Percentiles rank a stretch among this genome's conserved stretches.
Evolutionary conservation across 2,329 filamentous ascomycete genomes (phyloP).

Genomic region (Aureobasidium sp.): DNA sequence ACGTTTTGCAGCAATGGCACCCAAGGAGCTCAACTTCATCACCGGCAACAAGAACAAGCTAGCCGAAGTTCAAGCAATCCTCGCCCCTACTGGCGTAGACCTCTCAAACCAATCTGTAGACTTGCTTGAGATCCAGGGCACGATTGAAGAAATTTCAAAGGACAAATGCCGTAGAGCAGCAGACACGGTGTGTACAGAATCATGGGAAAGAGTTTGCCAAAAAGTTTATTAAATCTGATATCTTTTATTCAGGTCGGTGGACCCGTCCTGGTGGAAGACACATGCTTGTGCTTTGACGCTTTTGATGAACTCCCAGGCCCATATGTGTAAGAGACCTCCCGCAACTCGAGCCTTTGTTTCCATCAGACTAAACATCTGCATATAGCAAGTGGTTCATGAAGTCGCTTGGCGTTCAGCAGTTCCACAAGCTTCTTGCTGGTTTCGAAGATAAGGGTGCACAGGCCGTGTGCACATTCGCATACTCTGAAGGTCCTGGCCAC

Average conservation of each 20-base stretch:
- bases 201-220: not conserved
- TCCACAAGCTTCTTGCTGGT: slow-evolving; percentile 83
- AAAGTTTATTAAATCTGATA: not conserved
- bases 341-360: not conserved
- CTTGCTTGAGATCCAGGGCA: slow-evolving; percentile 83
- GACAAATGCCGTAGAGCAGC: slow-evolving; percentile 85
- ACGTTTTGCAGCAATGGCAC: slow-evolving; percentile 29
- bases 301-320: slow-evolving; percentile 87
- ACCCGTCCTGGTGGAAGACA: slow-evolving; percentile 92
- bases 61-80: slow-evolving; percentile 78
- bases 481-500: slow-evolving; percentile 75
- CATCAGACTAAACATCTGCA: not conserved
- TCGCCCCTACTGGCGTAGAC: slow-evolving; percentile 58
- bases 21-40: slow-evolving; percentile 75
- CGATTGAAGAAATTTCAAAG: slow-evolving; percentile 79
- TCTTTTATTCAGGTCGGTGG: slow-evolving; percentile 58
- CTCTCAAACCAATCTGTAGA: slow-evolving; percentile 71
- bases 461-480: slow-evolving; percentile 94
- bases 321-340: slow-evolving; percentile 68
- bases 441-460: slow-evolving; percentile 88
- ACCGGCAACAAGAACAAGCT: slow-evolving; percentile 96
- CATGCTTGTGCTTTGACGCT: slow-evolving; percentile 85
- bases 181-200: slow-evolving; percentile 51
- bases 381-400: slow-evolving; percentile 88
- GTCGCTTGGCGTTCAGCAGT: slow-evolving; percentile 69